Conservation (phyloP, 140 eudicot genomes). For the Oenanthe javanica region DNA sequence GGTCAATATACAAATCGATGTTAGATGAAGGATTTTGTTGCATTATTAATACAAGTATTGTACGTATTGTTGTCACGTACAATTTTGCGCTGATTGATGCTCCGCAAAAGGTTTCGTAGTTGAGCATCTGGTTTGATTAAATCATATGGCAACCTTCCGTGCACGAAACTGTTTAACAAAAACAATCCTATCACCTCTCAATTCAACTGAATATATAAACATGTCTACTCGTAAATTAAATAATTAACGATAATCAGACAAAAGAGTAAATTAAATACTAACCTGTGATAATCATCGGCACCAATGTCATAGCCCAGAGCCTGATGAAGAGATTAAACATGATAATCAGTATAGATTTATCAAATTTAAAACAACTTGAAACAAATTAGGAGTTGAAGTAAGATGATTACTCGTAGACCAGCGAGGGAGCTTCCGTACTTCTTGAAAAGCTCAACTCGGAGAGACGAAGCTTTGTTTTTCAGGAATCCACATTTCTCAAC, state of each 20-base stretch:
- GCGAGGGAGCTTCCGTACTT: slow-evolving; percentile 91
- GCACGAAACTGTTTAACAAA: slow-evolving; percentile 46
- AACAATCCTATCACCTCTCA: neutral
- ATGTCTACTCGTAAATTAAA: no score
- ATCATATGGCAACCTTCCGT: slow-evolving; percentile 92
- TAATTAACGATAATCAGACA: neutral
- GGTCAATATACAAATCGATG: neutral
- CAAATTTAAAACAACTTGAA: neutral
- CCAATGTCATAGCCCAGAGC: slow-evolving; percentile 64
- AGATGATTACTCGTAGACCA: slow-evolving; percentile 62
- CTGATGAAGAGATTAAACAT: slow-evolving; percentile 21
- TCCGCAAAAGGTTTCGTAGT: slow-evolving; percentile 50
- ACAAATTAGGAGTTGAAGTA: neutral
- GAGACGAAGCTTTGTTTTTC: slow-evolving; percentile 46
- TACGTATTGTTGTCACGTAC: slow-evolving; percentile 19
- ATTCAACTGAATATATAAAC: neutral
- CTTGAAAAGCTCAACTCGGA: slow-evolving; percentile 71
- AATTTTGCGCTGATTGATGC: slow-evolving; percentile 71
- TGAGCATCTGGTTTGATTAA: slow-evolving; percentile 68
- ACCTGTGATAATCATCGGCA: slow-evolving; percentile 86
- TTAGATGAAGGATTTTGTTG: neutral
- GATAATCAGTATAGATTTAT: neutral
- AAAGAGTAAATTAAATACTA: neutral
- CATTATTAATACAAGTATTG: neutral
- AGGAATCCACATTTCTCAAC: slow-evolving; percentile 73